Evolutionary conservation across 805 yeast species (phyloP).

Genomic region (Starmerella riodocensis): DNA sequence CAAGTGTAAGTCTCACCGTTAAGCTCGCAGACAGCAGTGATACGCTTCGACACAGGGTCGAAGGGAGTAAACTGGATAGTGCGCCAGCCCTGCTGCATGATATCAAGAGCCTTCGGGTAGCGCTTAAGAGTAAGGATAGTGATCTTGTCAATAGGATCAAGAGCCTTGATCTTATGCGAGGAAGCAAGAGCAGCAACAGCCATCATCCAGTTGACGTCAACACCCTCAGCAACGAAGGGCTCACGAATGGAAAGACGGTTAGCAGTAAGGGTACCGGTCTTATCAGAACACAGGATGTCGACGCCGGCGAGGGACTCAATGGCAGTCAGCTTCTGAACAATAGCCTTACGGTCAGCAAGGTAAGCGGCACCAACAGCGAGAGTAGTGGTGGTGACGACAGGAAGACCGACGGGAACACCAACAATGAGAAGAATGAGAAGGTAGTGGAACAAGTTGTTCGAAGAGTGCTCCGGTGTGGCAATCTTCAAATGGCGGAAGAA

Average conservation of each 20-base stretch:
- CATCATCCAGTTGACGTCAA: constrained; percentile 91
- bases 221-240: constrained; percentile 97
- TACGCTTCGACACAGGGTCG: constrained; percentile 96
- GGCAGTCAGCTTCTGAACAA: constrained; percentile 91
- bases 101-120: constrained; percentile 69
- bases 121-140: constrained; percentile 77
- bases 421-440: constrained; percentile 87
- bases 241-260: constrained; percentile 90
- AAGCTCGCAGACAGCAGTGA: constrained; percentile 86
- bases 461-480: constrained; percentile 41
- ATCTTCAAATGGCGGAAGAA: constrained; percentile 87
- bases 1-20: constrained; percentile 91
- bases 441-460: constrained; percentile 60
- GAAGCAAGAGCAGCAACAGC: constrained; percentile 96
- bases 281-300: constrained; percentile 91
- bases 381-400: constrained; percentile 95
- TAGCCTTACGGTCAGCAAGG: constrained; percentile 91
- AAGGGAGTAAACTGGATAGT: constrained; percentile 77
- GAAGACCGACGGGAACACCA: constrained; percentile 98
- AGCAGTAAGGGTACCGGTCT: constrained; percentile 95
- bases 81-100: constrained; percentile 32
- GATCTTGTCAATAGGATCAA: constrained; percentile 94
- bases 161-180: constrained; percentile 95
- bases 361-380: constrained; percentile 99
- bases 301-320: constrained; percentile 96